Evolutionary conservation across 352 stramenopile species (phyloP).

Genomic region (Phytophthora hibernalis): DNA sequence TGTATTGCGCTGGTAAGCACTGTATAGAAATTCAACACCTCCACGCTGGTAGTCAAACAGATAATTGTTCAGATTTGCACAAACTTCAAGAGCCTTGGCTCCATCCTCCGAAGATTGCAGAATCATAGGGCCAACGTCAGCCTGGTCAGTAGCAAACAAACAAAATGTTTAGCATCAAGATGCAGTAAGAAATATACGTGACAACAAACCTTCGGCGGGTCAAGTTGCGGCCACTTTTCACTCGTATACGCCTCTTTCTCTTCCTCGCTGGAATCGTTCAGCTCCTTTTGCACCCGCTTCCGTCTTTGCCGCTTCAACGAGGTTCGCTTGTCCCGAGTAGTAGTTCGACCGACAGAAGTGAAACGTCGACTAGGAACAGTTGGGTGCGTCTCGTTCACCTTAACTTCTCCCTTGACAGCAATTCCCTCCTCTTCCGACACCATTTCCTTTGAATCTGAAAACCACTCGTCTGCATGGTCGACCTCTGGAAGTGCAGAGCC

Average conservation of each 20-base stretch:
- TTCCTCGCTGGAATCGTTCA: slow-evolving; percentile 33
- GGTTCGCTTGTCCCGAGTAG: background rate
- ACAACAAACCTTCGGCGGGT: slow-evolving; percentile 44
- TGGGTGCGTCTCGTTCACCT: background rate
- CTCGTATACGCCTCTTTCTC: slow-evolving; percentile 34
- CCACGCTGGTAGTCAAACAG: slow-evolving; percentile 82
- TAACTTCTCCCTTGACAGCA: background rate
- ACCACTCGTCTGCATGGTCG: slow-evolving; percentile 61
- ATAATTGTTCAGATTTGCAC: slow-evolving; percentile 75
- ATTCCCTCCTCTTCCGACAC: slow-evolving; percentile 19
- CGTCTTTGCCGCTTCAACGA: slow-evolving; percentile 4
- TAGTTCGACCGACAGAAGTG: background rate
- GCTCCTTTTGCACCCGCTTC: slow-evolving; percentile 13
- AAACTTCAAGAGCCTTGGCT: slow-evolving; percentile 50
- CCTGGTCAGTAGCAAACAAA: slow-evolving; percentile 23
- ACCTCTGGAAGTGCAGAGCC: slow-evolving; percentile 38
- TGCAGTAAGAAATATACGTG: background rate
- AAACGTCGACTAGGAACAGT: background rate
- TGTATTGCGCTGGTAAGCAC: slow-evolving; percentile 55
- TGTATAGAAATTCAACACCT: slow-evolving; percentile 71
- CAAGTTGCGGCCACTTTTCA: slow-evolving; percentile 63
- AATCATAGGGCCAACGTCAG: slow-evolving; percentile 47
- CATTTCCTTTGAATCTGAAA: slow-evolving; percentile 67
- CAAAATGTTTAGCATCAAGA: background rate
- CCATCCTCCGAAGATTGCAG: slow-evolving; percentile 28